Evolutionary conservation across 306 rosid genomes (phyloP).

Genomic region (Betula pendula): DNA sequence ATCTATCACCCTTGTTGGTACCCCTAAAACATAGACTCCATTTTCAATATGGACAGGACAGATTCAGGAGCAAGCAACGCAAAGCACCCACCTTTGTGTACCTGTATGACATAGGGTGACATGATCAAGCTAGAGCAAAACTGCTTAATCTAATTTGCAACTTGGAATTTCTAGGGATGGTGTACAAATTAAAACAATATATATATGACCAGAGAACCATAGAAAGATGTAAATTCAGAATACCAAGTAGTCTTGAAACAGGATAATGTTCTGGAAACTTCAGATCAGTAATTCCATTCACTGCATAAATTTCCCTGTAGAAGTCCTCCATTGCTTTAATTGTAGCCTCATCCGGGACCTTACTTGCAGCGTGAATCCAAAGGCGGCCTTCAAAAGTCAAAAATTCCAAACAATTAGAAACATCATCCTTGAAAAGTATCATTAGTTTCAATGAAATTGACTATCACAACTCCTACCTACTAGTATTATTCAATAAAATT

Average conservation of each 20-base stretch:
- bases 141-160: neutral
- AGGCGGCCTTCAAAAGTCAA: slow-evolving; percentile 67
- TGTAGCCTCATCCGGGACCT: slow-evolving; percentile 87
- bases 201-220: too few relatives aligned
- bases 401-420: slow-evolving; percentile 20
- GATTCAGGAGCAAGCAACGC: neutral
- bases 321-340: slow-evolving; percentile 91
- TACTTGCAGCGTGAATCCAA: slow-evolving; percentile 97
- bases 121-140: neutral
- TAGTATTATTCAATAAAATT: too few relatives aligned
- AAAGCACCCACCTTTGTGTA: neutral
- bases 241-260: slow-evolving; percentile 87
- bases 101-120: neutral
- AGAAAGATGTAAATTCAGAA: neutral
- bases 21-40: neutral
- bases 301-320: slow-evolving; percentile 75
- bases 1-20: neutral
- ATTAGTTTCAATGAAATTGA: neutral
- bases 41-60: neutral
- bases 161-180: neutral
- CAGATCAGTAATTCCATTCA: slow-evolving; percentile 70
- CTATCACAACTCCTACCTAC: too few relatives aligned
- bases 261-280: slow-evolving; percentile 86
- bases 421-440: neutral
- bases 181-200: neutral